These are phyloP conservation scores for Cronartium quercuum DNA, from an alignment of 1,284 basidiomycete species.

Conservation along the genomic window DNA sequence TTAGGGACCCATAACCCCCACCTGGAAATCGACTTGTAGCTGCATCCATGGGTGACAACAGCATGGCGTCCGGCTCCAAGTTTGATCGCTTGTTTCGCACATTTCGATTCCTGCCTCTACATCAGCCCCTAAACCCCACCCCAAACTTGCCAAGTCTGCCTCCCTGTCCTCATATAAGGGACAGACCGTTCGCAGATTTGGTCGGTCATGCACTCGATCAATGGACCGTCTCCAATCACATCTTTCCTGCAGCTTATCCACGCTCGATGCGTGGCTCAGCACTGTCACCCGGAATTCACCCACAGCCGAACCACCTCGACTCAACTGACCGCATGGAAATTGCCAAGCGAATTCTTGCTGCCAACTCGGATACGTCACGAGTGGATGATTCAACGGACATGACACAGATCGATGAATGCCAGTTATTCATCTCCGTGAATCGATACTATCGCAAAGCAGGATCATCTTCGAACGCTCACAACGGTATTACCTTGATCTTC, in stretches of 20 bases:
- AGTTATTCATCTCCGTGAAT: slow-evolving; percentile 57
- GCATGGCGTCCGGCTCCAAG: neutral
- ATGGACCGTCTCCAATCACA: slow-evolving; percentile 59
- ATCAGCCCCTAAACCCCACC: neutral
- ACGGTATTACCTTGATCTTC: slow-evolving; percentile 62
- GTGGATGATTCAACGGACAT: neutral
- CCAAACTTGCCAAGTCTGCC: neutral
- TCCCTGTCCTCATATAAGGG: neutral
- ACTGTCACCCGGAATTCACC: slow-evolving; percentile 31
- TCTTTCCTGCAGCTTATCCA: slow-evolving; percentile 66
- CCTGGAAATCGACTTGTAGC: neutral
- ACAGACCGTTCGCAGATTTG: slow-evolving; percentile 32
- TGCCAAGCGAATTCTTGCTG: slow-evolving; percentile 30
- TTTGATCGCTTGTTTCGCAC: neutral
- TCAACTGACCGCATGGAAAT: slow-evolving; percentile 41
- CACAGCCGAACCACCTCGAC: slow-evolving; percentile 20
- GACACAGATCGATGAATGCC: slow-evolving; percentile 54
- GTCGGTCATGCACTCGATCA: slow-evolving; percentile 42
- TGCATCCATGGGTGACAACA: neutral
- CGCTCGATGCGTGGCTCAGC: slow-evolving; percentile 50
- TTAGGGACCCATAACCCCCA: neutral
- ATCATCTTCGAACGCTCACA: slow-evolving; percentile 40
- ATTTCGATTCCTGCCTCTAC: neutral
- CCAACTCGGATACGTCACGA: slow-evolving; percentile 37
- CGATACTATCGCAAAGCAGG: slow-evolving; percentile 39